Base-by-base conservation (phyloP, 1,284 basidiomycete species). In the Moesziomyces parantarcticus region DNA sequence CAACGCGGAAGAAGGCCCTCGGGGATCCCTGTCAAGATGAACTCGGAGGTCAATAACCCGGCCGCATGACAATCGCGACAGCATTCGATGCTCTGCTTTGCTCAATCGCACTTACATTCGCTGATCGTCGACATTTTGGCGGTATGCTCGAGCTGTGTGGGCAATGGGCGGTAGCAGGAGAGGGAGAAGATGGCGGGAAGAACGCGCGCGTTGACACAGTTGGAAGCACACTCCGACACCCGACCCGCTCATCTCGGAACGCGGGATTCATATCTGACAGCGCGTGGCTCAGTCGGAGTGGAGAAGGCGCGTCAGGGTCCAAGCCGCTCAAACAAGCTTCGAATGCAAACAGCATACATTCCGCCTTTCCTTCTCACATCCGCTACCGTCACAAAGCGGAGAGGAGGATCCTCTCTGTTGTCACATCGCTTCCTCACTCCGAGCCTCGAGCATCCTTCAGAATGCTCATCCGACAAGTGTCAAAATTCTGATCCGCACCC, bases 1-100 rank as follows among this genome's bases (percentile, higher is more conserved):
- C 81, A 83, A 57, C 81, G 74, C 29, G 77, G 65, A 14, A 83
- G 74, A 45, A 76, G 20, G 11, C 65, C 72, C 8, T 59, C 61
- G 0, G 76, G 75, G 11, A 82, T 58, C 60, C 67, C 72, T 75
- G 58, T 23, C 13, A 18, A 52, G 14, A 26, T 25, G 23, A 39
- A 20, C 16, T 3, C 34, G n/a, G 9, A 10, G 1, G 8, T 8
- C 16, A 16, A 42, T 13, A 6, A 20, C 5, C 3, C 13, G 20
- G 6, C 14, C 11, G 9, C 10, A 11, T 7, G 22, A 13, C 14
- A 29, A 8, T 10, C 3, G 14, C 18, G 4, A 18, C 16, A 3
- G 18, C 26, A 34, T 32, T 23, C 26, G 14, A 2, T n/a, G 16
- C 2, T 16, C 11, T 18, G 36, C 36, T 18, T n/a, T 34, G 29